phyloP scores from a whole-genome alignment of 257 asterid species.

The Voacanga thouarsii region DNA sequence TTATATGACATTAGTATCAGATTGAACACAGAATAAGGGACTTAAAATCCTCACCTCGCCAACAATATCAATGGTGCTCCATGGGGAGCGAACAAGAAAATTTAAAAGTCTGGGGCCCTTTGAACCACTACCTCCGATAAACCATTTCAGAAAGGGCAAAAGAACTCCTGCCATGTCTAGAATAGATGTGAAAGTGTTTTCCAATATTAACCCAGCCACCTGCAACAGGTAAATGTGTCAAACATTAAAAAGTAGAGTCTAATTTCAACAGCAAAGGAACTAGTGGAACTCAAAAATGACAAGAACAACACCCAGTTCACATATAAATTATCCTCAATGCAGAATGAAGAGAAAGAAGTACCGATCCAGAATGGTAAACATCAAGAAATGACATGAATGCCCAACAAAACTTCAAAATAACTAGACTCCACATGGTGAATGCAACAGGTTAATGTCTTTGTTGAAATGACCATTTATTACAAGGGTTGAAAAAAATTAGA shows the following conservation, averaged over 20 bases:
- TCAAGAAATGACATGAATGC: not conserved
- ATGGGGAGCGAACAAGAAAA: slow-evolving; percentile 90
- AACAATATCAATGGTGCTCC: slow-evolving; percentile 83
- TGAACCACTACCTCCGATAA: slow-evolving; percentile 80
- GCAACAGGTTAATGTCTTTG: not conserved
- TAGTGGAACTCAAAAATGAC: not conserved
- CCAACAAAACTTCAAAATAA: not conserved
- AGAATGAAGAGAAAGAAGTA: not conserved
- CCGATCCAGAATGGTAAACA: not conserved
- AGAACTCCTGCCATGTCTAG: slow-evolving; percentile 98
- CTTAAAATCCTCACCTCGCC: slow-evolving; percentile 63
- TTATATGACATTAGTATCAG: slow-evolving; percentile 4
- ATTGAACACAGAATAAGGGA: not conserved
- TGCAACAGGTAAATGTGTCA: slow-evolving; percentile 25
- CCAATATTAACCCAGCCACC: slow-evolving; percentile 83
- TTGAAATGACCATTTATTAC: not conserved
- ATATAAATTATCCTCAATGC: not conserved
- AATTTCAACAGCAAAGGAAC: not conserved
- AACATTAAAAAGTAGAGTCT: slow-evolving; percentile 9
- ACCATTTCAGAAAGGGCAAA: slow-evolving; percentile 81
- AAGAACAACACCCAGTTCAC: slow-evolving; percentile 1
- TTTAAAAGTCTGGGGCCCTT: slow-evolving; percentile 74
- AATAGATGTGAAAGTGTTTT: slow-evolving; percentile 95
- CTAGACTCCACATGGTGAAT: not conserved
- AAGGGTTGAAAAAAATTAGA: not conserved